Evolutionary conservation across 2,329 filamentous ascomycete species (phyloP).

Genomic region (Bertia moriformis): DNA sequence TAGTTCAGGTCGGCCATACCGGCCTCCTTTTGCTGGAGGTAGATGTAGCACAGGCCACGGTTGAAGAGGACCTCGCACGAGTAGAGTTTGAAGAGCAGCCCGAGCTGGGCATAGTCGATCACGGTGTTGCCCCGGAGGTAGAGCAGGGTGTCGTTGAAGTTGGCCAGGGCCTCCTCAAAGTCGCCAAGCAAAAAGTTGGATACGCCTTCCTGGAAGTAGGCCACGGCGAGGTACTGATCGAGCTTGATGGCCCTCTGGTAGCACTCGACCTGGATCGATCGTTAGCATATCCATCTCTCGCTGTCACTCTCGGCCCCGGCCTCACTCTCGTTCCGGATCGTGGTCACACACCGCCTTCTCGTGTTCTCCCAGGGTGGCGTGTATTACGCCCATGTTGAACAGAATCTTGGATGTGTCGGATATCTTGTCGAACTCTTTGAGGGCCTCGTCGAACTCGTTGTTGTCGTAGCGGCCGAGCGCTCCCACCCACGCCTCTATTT

Average conservation of each 20-base stretch:
- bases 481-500: constrained; percentile 97
- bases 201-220: constrained; percentile 96
- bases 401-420: constrained; percentile 94
- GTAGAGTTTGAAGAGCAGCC: constrained; percentile 88
- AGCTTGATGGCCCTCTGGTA: constrained; percentile 83
- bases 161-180: constrained; percentile 94
- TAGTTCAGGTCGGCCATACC: constrained; percentile 83
- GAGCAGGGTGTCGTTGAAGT: constrained; percentile 94
- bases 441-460: constrained; percentile 85
- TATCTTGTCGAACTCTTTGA: constrained; percentile 73
- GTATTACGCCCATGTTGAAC: constrained; percentile 96
- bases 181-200: constrained; percentile 95
- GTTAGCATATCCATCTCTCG: constrained; percentile 8
- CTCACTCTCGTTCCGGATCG: too few relatives aligned
- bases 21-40: constrained; percentile 77
- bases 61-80: constrained; percentile 98
- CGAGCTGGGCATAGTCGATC: constrained; percentile 94
- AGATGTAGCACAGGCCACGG: constrained; percentile 91
- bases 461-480: constrained; percentile 88
- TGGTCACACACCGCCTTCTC: constrained; percentile 67
- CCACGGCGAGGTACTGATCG: constrained; percentile 90
- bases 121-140: constrained; percentile 92
- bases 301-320: constrained; percentile 1
- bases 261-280: constrained; percentile 77
- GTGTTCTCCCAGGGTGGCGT: constrained; percentile 90